Evolutionary conservation across 2,329 filamentous ascomycete species (phyloP), one percentile per base, ranked within the genome.

Genomic region (Helotiales sp.): DNA sequence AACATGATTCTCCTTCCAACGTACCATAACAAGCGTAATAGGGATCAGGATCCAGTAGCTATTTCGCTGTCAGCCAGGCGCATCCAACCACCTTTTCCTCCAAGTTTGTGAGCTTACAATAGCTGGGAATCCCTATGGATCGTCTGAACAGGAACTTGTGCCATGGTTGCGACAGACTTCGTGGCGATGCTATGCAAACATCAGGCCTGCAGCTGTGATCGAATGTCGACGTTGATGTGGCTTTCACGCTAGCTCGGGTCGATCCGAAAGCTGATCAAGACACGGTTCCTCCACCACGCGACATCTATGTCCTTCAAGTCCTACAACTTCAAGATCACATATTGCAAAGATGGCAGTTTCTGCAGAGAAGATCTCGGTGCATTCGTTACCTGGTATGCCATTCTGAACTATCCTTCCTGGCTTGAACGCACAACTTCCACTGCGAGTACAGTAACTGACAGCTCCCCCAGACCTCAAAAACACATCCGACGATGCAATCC

Each of bases 41-140:
- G 95, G 95, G 63, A 97, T 88, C 60, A 99, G 82, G 76, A 99
- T 99, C 95, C 95, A 99, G 82, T 97, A 98, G 79, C 95, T 99
- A 70, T 54, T 59, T 19, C 54, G 54, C 55, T 17, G 58, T 67
- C 48, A 72, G 72, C 56, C 60, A 12, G 7, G 62, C 52, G 55
- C 65, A 65, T 60, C 30, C 15, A 53, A 38, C 48, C 25, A 47
- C 46, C 44, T 30, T 54, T 19, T 46, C 51, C 62, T 42, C 64
- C 49, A 42, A 33, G n/a, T 19, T 36, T 54, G 42, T 55, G 66
- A 53, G 75, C 90, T 72, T 80, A 98, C 95, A 99, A 96, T 65
- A 99, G 82, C 77, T 96, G 93, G 71, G 95, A 93, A 89, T 99
- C 96, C 84, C 95, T 79, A 79, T 96, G 90, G 84, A 99, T 97